Evolutionary conservation across 2,329 filamentous ascomycete genomes (phyloP).

Genomic region (Beauveria pseudobassiana): DNA sequence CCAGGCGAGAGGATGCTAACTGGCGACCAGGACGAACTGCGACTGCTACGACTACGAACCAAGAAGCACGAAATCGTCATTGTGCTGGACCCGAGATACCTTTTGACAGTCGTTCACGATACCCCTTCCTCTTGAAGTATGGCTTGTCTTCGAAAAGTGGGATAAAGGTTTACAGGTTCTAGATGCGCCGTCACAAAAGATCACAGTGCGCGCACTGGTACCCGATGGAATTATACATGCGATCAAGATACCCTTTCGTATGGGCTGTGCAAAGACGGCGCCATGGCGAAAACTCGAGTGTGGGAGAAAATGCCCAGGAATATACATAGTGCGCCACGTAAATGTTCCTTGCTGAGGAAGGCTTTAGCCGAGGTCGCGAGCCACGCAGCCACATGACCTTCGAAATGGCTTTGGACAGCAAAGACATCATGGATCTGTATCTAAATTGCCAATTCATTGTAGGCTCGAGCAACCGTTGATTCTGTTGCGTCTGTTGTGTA

Average conservation of each 20-base stretch:
- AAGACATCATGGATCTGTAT: neutral
- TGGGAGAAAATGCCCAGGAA: neutral
- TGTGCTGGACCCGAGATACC: conserved; percentile 70
- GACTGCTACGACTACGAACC: conserved; percentile 68
- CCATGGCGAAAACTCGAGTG: too few species aligned
- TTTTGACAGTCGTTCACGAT: conserved; percentile 74
- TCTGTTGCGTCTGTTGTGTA: neutral
- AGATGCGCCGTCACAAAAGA: neutral
- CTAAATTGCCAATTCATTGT: neutral
- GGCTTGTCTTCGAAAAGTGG: neutral
- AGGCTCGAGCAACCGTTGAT: neutral
- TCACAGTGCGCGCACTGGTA: neutral
- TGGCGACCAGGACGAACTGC: conserved; percentile 60
- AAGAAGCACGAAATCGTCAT: conserved; percentile 81
- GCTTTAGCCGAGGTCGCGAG: neutral
- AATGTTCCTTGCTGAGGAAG: neutral
- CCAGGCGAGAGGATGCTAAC: conserved; percentile 16
- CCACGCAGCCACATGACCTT: neutral
- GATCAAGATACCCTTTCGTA: conserved; percentile 6
- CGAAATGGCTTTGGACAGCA: neutral
- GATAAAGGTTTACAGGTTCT: too few species aligned
- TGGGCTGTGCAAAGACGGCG: neutral
- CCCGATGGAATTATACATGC: neutral
- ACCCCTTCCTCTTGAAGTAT: conserved; percentile 57
- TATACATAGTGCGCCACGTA: neutral